These are phyloP conservation scores for Cryptococcus jaspeensis DNA, from an alignment of 1,284 basidiomycete species.

Conservation along the genomic window DNA sequence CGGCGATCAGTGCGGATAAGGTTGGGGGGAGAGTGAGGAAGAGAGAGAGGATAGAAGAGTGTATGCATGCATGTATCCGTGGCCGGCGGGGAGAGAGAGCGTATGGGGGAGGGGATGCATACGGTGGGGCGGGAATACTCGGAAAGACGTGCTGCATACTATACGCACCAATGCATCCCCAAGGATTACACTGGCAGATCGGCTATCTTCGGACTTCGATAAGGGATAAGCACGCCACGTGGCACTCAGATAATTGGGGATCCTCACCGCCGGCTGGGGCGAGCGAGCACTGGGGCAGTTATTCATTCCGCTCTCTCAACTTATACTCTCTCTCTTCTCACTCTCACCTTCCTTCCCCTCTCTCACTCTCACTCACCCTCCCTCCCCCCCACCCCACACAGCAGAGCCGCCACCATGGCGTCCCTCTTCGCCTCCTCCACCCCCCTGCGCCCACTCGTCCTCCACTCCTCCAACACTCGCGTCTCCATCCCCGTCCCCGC, in stretches of 20 bases:
- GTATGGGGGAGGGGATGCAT: no score
- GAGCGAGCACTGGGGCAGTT: neutral
- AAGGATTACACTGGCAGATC: neutral
- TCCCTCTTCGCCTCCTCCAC: constrained; percentile 42
- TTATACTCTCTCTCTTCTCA: neutral
- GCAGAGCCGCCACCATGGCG: constrained; percentile 39
- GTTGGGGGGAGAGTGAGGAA: no score
- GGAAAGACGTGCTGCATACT: no score
- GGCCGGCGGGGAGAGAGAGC: no score
- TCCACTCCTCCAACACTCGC: constrained; percentile 47
- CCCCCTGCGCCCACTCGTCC: constrained; percentile 51
- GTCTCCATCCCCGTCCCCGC: constrained; percentile 80
- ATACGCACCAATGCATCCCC: no score
- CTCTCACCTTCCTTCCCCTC: neutral
- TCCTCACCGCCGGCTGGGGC: neutral
- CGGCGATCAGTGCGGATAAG: no score
- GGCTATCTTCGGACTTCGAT: constrained; percentile 11
- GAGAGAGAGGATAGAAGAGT: no score
- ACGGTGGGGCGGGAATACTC: no score
- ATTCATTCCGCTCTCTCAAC: neutral
- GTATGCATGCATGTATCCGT: no score
- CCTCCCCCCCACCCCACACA: neutral
- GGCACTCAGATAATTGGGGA: constrained; percentile 1
- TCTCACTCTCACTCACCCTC: neutral
- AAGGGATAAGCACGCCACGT: neutral